phyloP scores from a whole-genome alignment of 2,329 filamentous ascomycete species.

The Daldinia sp. region DNA sequence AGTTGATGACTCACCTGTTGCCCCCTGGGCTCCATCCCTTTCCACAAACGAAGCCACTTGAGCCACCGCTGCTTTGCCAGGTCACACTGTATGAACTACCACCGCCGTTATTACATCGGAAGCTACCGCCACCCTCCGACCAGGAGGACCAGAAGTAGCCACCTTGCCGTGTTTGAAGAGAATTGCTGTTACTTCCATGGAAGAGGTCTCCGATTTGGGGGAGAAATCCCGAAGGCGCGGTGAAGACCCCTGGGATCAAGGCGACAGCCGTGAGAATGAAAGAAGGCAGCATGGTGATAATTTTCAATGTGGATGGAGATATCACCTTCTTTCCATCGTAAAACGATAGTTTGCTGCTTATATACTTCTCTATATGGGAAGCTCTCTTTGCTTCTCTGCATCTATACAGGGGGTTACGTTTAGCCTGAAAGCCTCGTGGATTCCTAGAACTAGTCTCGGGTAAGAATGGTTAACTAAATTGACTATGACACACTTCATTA shows the following conservation, averaged over 20 bases:
- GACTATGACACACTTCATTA: slow-evolving; percentile 32
- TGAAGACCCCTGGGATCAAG: slow-evolving; percentile 37
- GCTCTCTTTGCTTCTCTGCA: slow-evolving; percentile 3
- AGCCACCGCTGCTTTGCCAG: slow-evolving; percentile 30
- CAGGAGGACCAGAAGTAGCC: slow-evolving; percentile 44
- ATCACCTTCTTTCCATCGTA: not conserved
- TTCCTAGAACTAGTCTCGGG: slow-evolving; percentile 32
- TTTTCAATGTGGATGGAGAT: slow-evolving; percentile 5
- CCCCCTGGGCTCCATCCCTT: slow-evolving; percentile 35
- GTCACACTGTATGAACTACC: slow-evolving; percentile 28
- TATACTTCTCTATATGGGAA: slow-evolving; percentile 16
- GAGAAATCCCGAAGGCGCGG: slow-evolving; percentile 31
- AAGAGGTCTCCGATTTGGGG: slow-evolving; percentile 33
- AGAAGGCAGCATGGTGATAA: slow-evolving; percentile 37
- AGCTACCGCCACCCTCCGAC: slow-evolving; percentile 35
- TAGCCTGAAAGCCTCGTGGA: slow-evolving; percentile 43
- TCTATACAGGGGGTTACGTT: slow-evolving; percentile 26
- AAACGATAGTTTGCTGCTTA: not conserved
- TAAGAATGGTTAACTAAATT: slow-evolving; percentile 36
- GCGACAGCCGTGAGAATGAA: slow-evolving; percentile 39
- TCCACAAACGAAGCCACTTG: slow-evolving; percentile 33
- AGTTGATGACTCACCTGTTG: slow-evolving; percentile 15
- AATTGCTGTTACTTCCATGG: slow-evolving; percentile 30
- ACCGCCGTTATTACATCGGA: slow-evolving; percentile 29
- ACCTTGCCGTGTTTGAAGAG: slow-evolving; percentile 34